Evolutionary conservation across 1,284 basidiomycete species (phyloP).

Genomic region (Puccinia hordei): DNA sequence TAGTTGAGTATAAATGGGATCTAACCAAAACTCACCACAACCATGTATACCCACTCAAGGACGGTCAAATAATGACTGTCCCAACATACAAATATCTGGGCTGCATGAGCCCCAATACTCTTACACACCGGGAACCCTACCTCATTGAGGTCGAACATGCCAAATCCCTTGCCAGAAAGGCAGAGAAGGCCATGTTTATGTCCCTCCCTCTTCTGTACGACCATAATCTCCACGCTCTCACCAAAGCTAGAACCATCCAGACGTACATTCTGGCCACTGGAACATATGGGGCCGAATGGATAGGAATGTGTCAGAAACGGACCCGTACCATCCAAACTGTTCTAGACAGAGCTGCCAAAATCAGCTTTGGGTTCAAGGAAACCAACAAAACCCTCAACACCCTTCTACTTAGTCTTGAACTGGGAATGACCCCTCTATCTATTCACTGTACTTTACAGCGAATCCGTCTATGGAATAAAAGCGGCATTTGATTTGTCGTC

Average conservation of each 20-base stretch:
- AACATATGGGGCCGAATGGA: not conserved
- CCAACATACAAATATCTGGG: conserved; percentile 6
- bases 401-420: not conserved
- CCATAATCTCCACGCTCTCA: not conserved
- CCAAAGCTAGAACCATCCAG: not conserved
- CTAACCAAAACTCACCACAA: no score
- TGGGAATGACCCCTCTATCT: not conserved
- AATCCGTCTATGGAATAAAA: not conserved
- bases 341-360: not conserved
- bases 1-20: conserved; percentile 1
- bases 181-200: not conserved
- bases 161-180: not conserved
- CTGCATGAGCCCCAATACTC: not conserved
- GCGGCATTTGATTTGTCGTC: no score
- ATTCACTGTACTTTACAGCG: not conserved
- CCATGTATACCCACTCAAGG: not conserved
- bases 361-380: not conserved
- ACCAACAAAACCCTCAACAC: not conserved
- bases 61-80: not conserved
- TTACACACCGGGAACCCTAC: not conserved
- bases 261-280: conserved; percentile 9
- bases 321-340: not conserved
- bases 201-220: conserved; percentile 5
- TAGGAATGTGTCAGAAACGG: not conserved
- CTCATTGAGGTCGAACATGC: conserved; percentile 1